These are phyloP conservation scores for Lepidium didymum DNA, from an alignment of 345 rosid genomes.

Conservation along the genomic window DNA sequence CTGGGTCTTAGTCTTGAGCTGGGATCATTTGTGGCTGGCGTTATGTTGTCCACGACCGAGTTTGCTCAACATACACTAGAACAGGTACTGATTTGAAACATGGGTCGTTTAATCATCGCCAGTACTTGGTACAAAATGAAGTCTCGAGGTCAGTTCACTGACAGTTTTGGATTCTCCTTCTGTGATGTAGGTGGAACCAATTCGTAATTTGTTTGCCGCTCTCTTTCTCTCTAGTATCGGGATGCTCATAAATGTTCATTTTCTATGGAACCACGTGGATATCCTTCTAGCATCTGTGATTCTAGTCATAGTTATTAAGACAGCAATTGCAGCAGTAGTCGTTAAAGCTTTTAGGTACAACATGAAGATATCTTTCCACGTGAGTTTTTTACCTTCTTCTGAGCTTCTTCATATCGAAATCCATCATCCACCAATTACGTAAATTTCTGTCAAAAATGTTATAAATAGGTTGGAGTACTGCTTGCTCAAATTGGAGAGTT, in stretches of 20 bases:
- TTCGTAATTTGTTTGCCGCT: conserved; percentile 91
- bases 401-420: not conserved
- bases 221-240: conserved; percentile 97
- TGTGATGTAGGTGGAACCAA: conserved; percentile 81
- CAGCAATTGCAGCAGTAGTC: conserved; percentile 63
- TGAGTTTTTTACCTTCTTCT: conserved; percentile 31
- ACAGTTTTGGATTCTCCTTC: not conserved
- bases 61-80: conserved; percentile 93
- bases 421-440: not conserved
- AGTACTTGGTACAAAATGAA: not conserved
- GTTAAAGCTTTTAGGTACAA: conserved; percentile 76
- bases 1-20: conserved; percentile 98
- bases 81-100: conserved; percentile 47
- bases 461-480: conserved; percentile 66
- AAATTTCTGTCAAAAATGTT: not conserved
- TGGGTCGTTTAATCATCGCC: not conserved
- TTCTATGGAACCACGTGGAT: conserved; percentile 98
- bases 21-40: conserved; percentile 98
- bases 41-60: conserved; percentile 96
- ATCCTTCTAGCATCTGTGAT: conserved; percentile 93
- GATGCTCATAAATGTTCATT: conserved; percentile 94
- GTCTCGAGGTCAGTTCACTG: not conserved
- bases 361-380: conserved; percentile 78
- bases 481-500: conserved; percentile 99
- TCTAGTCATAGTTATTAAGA: conserved; percentile 84